phyloP scores from a whole-genome alignment of 306 rosid species.

The Citrullus mucosospermus region DNA sequence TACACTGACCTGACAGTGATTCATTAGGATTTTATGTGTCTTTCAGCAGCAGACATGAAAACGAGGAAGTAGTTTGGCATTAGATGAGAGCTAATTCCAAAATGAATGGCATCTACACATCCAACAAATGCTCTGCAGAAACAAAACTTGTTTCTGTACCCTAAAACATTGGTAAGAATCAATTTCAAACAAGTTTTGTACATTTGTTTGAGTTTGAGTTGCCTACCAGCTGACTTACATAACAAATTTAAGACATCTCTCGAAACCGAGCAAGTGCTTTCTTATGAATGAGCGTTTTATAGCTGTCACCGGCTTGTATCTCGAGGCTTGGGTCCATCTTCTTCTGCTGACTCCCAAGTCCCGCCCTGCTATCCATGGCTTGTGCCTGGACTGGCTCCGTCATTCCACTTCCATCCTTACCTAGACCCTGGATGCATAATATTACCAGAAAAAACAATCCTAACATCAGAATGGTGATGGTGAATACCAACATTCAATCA shows the following conservation, averaged over 20 bases:
- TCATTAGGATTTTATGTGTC: too few species aligned
- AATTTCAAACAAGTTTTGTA: not conserved
- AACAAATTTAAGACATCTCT: slow-evolving; percentile 46
- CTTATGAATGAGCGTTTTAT: slow-evolving; percentile 81
- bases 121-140: not conserved
- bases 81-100: not conserved
- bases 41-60: not conserved
- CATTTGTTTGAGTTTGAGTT: not conserved
- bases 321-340: slow-evolving; percentile 75
- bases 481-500: not conserved
- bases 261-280: slow-evolving; percentile 92
- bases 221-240: not conserved
- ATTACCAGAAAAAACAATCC: not conserved
- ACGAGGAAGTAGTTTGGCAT: not conserved
- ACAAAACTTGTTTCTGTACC: not conserved
- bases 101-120: not conserved
- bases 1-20: too few species aligned
- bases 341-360: slow-evolving; percentile 94
- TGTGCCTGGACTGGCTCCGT: slow-evolving; percentile 89
- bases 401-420: slow-evolving; percentile 97
- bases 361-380: slow-evolving; percentile 69
- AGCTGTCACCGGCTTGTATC: slow-evolving; percentile 88
- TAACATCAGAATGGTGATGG: not conserved
- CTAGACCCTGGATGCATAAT: slow-evolving; percentile 61
- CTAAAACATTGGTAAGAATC: not conserved